Evolutionary conservation across 2,329 filamentous ascomycete genomes (phyloP), one percentile per base, ranked within the genome.

Genomic region (Colletotrichum siamense): DNA sequence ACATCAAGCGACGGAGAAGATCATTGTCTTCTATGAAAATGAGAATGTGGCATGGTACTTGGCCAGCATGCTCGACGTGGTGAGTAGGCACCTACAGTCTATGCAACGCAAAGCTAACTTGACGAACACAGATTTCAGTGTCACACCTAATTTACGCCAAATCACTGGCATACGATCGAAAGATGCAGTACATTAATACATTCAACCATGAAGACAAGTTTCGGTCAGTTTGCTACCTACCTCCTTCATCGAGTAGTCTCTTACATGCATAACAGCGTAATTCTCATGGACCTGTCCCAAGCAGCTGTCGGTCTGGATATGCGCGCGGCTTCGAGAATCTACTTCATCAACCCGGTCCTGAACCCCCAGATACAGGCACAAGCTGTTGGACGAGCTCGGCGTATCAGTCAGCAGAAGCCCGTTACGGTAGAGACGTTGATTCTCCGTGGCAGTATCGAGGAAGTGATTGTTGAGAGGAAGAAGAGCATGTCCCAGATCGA

Each of bases 271-370:
- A 15, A 22, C 61, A 87, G 95, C 8, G 95, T 98, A 0, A 87
- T 98, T 3, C 88, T 98, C 2, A 98, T 98, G 94, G 96, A 98
- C 81, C 91, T 98, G n/a, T 92, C 92, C 2, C 95, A 97, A 82
- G 96, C 96, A 34, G 95, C 96, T 0, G 95, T 96, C 77, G 96
- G 96, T 0, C 88, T 99, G 0, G 96, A 98, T 82, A 92, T 98
- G 83, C 93, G 93, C 68, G 92, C 92, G 13, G 96, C 96, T 2
- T 97, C 94, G 6, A 89, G 96, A 3, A 93, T 99, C 12, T 98
- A 96, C 84, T 98, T 99, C 78, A 90, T 98, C 71, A 96, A 94
- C 78, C 96, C 96, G 0, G 95, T 98, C 15, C 94, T 97, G 82
- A 94, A 96, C 69, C 95, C 95, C 0, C 92, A 95, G 78, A 90